Base-by-base conservation (phyloP, 1,139 yeast species). In the Pichia sp. region DNA sequence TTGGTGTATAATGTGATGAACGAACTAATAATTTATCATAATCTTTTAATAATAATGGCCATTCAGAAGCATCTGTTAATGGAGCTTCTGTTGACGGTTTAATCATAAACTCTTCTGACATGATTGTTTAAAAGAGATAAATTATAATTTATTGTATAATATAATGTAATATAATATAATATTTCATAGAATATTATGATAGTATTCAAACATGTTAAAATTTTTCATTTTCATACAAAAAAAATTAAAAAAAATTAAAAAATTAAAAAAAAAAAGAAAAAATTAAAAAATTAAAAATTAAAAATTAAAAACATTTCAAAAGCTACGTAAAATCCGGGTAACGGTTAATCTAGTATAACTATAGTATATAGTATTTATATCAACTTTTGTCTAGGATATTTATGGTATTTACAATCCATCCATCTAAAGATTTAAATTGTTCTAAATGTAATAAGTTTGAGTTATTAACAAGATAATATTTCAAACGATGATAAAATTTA, bases 1-100 rank as follows among this genome's bases (percentile, higher is more conserved):
- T 89, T 55, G 97, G 97, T 42, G 97, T 90, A 68, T 89, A 90
- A 66, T 89, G 97, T 43, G 96, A 95, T 52, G 95, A 84, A 73
- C 98, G 85, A 46, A 92, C 97, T 55, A 90, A 74, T 52, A 92
- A 74, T 71, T 90, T 86, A 74, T 92, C 97, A 67, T 82, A 92
- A 74, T 92, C 83, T 69, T 92, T 92, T 66, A 92, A 75, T 62
- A 92, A 75, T 61, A 92, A 76, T 40, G 98, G 98, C 98, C 97
- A 92, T 56, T 84, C 86, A 51, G 95, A 82, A 50, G 97, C 84
- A 68, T 90, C 94, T 57, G 80, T 80, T 36, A 90, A 70, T 41
- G 95, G 87, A 51, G 82, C 76, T 53, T 81, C 76, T 56, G 77
- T 73, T 67, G 89, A 96, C 46, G 98, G 98, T 76, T 89, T 89